Conservation (phyloP, 371 early-diverging fungal genomes). For the Mortierella sp. region DNA sequence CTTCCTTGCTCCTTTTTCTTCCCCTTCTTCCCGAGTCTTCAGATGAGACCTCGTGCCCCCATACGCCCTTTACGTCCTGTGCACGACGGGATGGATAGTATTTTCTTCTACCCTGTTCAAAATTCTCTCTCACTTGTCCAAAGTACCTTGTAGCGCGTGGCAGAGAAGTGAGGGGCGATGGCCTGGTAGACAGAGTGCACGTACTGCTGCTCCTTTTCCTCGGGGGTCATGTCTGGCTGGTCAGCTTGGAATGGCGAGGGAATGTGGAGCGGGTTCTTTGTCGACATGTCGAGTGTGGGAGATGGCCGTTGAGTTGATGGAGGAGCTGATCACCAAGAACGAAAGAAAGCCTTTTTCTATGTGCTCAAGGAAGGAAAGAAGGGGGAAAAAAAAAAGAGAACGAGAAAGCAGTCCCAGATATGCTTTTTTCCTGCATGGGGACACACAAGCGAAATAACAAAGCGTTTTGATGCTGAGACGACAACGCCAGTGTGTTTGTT, state of each 20-base stretch:
- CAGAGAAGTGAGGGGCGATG: conserved; percentile 95
- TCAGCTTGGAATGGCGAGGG: conserved; percentile 56
- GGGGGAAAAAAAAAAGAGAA: no score
- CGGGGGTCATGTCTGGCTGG: conserved; percentile 62
- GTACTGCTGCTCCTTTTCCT: conserved; percentile 77
- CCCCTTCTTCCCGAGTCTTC: not conserved
- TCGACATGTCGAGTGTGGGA: conserved; percentile 16
- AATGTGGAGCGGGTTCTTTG: conserved; percentile 71
- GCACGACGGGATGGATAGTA: not conserved
- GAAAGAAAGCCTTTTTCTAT: not conserved
- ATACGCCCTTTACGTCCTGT: not conserved
- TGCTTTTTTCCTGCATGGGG: not conserved
- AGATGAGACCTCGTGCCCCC: not conserved
- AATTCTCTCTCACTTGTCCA: not conserved
- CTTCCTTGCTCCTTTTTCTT: not conserved
- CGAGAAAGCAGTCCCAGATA: conserved; percentile 9
- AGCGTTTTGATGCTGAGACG: no score
- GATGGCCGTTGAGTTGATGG: not conserved
- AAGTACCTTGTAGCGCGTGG: conserved; percentile 92
- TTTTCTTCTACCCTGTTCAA: not conserved
- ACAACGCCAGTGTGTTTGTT: not conserved
- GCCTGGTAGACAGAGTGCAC: conserved; percentile 94
- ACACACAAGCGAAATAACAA: not conserved
- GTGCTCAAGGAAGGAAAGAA: not conserved
- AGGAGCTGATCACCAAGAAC: not conserved